phyloP scores from a whole-genome alignment of 1,284 basidiomycete genomes.

The Termitomyces sp. region DNA sequence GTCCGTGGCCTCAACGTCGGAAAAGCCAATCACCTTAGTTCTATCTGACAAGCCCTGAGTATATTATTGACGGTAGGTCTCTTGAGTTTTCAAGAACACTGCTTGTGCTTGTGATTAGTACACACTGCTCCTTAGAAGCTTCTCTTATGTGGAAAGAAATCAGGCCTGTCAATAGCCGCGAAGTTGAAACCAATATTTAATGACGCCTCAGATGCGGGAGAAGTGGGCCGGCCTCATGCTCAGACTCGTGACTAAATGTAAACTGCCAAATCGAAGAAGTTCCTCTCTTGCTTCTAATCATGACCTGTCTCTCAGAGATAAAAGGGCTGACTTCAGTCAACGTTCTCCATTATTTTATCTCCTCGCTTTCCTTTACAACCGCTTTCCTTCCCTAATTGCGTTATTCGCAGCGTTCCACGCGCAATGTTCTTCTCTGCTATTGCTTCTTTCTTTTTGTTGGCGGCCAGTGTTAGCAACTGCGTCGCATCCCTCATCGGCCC shows the following conservation, averaged over 20 bases:
- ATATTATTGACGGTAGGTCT: neutral
- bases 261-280: conserved; percentile 10
- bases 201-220: conserved; percentile 5
- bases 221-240: conserved; percentile 10
- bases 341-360: neutral
- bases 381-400: conserved; percentile 5
- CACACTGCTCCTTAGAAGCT: neutral
- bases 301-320: conserved; percentile 2
- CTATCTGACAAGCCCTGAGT: neutral
- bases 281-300: conserved; percentile 5
- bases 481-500: conserved; percentile 15
- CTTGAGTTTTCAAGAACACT: neutral
- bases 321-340: neutral
- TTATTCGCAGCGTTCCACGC: neutral
- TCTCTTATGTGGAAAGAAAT: neutral
- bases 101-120: neutral
- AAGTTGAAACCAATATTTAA: neutral
- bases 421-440: conserved; percentile 16
- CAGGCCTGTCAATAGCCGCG: neutral
- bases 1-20: conserved; percentile 1
- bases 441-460: conserved; percentile 19
- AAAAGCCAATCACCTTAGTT: conserved; percentile 1
- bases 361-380: conserved; percentile 1
- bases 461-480: conserved; percentile 11
- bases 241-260: conserved; percentile 3